Evolutionary conservation across 2,329 filamentous ascomycete genomes (phyloP), one percentile per base, ranked within the genome.

Genomic region (Fusarium liriodendri): DNA sequence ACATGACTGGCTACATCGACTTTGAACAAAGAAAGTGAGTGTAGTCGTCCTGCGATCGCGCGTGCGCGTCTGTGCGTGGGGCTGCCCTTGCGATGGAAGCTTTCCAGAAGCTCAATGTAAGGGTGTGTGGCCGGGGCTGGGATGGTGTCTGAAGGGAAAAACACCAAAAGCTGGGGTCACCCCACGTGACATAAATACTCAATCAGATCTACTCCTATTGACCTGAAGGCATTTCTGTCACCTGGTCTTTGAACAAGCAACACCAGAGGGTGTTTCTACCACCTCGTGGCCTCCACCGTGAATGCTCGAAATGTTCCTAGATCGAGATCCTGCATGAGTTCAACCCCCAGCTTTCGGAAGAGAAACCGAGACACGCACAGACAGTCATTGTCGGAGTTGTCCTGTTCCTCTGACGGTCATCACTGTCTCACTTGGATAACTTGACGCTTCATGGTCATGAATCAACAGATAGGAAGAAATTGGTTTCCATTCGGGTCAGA

Each of bases 1-100:
- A 94, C 92, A 94, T 94, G 76, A 60, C 75, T 67, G 68, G 70
- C 79, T 82, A 82, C 82, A 83, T 82, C 64, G 74, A 80, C 72
- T 75, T 75, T 66, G 71, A 61, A 61, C 63, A 62, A 54, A 27
- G 40, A 35, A 69, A 63, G 45, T 57, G 42, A 62, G 35, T 58
- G 18, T 57, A 59, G 55, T 59, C 35, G 62, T 63, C 62, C 63
- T 72, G 69, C 52, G 52, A 50, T 47, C 58, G 38, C 50, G 52
- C 38, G 60, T 64, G 73, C 66, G 67, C 65, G 66, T 69, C 58
- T 66, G 60, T 64, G 74, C 72, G 75, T 76, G 76, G 75, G 75
- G 73, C 76, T 42, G 62, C 61, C 35, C 63, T 66, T 66, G 55
- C 25, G 50, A 47, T 76, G 67, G 77, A 78, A 79, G 76, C 72